phyloP scores from a whole-genome alignment of 345 rosid genomes.

The Eucalyptus regnans region DNA sequence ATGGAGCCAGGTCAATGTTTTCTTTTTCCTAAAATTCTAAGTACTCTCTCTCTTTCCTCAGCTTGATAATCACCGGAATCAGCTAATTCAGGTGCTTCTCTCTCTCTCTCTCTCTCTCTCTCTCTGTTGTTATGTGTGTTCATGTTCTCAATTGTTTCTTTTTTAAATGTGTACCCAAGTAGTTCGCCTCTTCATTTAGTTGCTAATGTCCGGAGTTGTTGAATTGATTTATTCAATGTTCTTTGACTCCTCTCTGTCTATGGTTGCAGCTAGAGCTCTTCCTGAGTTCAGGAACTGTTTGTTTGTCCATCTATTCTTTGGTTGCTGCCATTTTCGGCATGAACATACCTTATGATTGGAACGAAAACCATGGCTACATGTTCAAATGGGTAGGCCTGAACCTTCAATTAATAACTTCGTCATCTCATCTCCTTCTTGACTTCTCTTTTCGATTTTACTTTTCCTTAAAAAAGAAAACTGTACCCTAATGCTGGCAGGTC shows the following conservation, averaged over 20 bases:
- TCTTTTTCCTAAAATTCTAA: not conserved
- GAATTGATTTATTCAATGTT: not conserved
- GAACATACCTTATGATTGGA: slow-evolving; percentile 95
- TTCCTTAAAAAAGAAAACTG: not conserved
- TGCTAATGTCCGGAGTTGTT: not conserved
- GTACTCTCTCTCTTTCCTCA: slow-evolving; percentile 11
- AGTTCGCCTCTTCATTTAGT: not conserved
- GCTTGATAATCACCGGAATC: slow-evolving; percentile 98
- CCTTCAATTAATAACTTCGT: not conserved
- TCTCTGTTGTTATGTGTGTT: not conserved
- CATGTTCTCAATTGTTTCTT: not conserved
- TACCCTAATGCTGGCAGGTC: slow-evolving; percentile 29
- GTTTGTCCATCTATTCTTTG: slow-evolving; percentile 52
- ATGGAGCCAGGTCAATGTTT: not conserved
- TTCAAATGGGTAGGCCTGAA: slow-evolving; percentile 61
- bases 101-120: not conserved
- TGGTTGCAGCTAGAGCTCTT: slow-evolving; percentile 70
- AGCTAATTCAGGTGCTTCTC: slow-evolving; percentile 74
- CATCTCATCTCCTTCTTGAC: not conserved
- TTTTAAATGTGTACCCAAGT: not conserved
- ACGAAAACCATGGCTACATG: slow-evolving; percentile 45
- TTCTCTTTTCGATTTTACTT: not conserved
- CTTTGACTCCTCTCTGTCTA: not conserved
- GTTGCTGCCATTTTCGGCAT: slow-evolving; percentile 83
- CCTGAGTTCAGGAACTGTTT: slow-evolving; percentile 67